A percentile compares a stretch with the other conserved stretches of the same genome.
Conservation (phyloP, 2,329 filamentous ascomycete genomes). For the Fusarium sp. region DNA sequence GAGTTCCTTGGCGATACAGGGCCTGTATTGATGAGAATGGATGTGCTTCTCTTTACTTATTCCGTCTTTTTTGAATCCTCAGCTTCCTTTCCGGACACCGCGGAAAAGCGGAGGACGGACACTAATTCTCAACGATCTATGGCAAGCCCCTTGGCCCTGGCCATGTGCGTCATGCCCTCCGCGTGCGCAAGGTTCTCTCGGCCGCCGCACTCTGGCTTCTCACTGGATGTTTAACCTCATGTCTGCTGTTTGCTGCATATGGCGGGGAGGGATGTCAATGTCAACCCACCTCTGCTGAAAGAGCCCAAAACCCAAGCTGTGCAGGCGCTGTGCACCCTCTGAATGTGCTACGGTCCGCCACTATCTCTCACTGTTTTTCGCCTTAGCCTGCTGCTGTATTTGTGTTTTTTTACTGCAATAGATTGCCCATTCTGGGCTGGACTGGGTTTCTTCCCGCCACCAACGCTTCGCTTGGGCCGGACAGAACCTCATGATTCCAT, state of each 20-base stretch:
- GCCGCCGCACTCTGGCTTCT: constrained; percentile 26
- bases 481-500: constrained; percentile 37
- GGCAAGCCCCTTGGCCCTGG: constrained; percentile 31
- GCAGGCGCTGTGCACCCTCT: constrained; percentile 26
- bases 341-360: constrained; percentile 28
- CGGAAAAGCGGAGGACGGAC: constrained; percentile 29
- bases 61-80: constrained; percentile 18
- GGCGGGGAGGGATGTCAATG: neutral
- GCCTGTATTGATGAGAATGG: neutral
- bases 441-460: constrained; percentile 36
- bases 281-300: constrained; percentile 20
- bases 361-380: constrained; percentile 23
- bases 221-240: constrained; percentile 7
- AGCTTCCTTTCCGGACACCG: constrained; percentile 19
- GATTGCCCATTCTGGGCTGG: constrained; percentile 26
- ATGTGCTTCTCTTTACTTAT: constrained; percentile 14
- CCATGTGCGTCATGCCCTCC: constrained; percentile 45
- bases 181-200: constrained; percentile 19
- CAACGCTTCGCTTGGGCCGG: constrained; percentile 26
- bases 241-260: constrained; percentile 31
- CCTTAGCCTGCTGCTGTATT: constrained; percentile 12
- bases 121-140: constrained; percentile 33
- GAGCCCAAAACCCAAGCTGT: constrained; percentile 1
- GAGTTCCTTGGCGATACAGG: constrained; percentile 27
- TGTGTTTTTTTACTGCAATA: constrained; percentile 3